Conservation (phyloP, 331 rosid species). For the Malus hybrid region DNA sequence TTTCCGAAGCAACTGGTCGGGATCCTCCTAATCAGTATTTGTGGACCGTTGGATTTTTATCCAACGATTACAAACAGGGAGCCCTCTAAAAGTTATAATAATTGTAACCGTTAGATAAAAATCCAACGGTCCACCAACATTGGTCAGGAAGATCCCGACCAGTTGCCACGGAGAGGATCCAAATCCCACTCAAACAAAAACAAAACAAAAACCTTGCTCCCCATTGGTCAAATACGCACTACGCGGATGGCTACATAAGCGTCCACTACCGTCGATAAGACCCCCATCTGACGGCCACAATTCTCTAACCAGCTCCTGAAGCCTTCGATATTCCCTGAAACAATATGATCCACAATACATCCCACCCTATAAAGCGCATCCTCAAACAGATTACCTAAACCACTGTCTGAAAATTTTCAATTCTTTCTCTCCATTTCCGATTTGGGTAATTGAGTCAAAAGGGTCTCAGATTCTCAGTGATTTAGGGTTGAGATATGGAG, state of each 20-base stretch:
- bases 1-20: too few species aligned
- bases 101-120: too few species aligned
- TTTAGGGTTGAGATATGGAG: slow-evolving; percentile 25
- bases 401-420: neutral
- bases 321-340: neutral
- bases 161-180: too few species aligned
- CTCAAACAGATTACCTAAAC: neutral
- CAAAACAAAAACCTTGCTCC: neutral
- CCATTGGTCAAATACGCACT: slow-evolving; percentile 18
- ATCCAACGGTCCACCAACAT: too few species aligned
- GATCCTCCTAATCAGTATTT: too few species aligned
- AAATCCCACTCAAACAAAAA: neutral
- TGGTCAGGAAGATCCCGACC: too few species aligned
- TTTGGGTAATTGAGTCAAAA: neutral
- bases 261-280: slow-evolving; percentile 10
- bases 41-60: too few species aligned
- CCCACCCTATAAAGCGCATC: slow-evolving; percentile 21
- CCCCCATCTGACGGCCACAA: slow-evolving; percentile 15
- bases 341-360: neutral
- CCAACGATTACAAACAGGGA: too few species aligned
- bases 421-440: neutral
- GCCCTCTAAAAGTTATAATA: too few species aligned
- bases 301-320: too few species aligned
- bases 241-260: slow-evolving; percentile 15
- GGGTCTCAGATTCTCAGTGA: neutral